These are phyloP conservation scores for Spatholobus suberectus DNA, from an alignment of 306 rosid species.

Conservation along the genomic window DNA sequence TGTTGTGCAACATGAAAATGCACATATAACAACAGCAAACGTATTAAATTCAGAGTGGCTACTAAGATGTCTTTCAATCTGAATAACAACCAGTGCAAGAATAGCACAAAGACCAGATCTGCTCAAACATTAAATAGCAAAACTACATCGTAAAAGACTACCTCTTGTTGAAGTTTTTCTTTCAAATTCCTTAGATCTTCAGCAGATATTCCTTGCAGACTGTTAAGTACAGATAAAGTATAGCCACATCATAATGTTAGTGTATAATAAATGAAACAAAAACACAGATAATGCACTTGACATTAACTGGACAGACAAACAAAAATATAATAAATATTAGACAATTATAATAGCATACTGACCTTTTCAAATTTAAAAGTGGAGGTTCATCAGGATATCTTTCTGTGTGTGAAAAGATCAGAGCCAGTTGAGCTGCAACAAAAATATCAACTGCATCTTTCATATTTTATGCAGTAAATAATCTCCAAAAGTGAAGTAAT, in stretches of 20 bases:
- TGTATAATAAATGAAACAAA: slow-evolving; percentile 29
- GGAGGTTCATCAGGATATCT: slow-evolving; percentile 99
- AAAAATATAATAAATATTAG: slow-evolving; percentile 22
- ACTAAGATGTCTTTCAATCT: slow-evolving; percentile 20
- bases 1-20: slow-evolving; percentile 29
- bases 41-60: slow-evolving; percentile 8
- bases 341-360: not conserved
- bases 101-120: slow-evolving; percentile 32
- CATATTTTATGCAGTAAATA: slow-evolving; percentile 20
- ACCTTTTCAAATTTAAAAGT: slow-evolving; percentile 89
- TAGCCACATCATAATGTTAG: slow-evolving; percentile 35
- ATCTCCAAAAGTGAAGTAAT: slow-evolving; percentile 34
- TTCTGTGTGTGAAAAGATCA: slow-evolving; percentile 90
- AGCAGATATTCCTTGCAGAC: slow-evolving; percentile 71
- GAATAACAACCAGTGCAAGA: slow-evolving; percentile 16
- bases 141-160: slow-evolving; percentile 38
- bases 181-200: slow-evolving; percentile 82
- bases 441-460: slow-evolving; percentile 39
- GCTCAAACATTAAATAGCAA: slow-evolving; percentile 36
- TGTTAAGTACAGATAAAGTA: slow-evolving; percentile 44
- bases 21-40: slow-evolving; percentile 14
- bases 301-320: slow-evolving; percentile 18
- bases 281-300: not conserved
- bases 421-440: slow-evolving; percentile 89
- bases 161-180: slow-evolving; percentile 93